These are phyloP conservation scores for Neurospora sp. DNA, from an alignment of 495 filamentous ascomycete genomes.

Conservation along the genomic window DNA sequence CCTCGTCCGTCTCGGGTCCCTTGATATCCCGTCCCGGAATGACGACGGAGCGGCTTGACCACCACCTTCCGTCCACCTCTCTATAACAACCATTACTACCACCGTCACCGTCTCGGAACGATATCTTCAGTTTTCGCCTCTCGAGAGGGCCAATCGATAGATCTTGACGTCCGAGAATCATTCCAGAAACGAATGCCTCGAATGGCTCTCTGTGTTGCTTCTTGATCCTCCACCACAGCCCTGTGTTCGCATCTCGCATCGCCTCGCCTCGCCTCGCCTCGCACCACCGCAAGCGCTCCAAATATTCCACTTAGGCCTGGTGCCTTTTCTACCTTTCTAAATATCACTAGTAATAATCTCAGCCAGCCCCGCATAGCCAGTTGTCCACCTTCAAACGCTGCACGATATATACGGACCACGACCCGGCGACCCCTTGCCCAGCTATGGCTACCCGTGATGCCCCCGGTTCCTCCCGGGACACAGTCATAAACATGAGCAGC, in stretches of 20 bases:
- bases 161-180: not conserved
- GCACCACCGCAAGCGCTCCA: not conserved
- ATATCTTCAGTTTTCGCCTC: not conserved
- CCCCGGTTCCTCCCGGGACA: not conserved
- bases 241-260: not conserved
- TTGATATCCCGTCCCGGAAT: not conserved
- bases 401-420: not conserved
- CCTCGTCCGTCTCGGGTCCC: not conserved
- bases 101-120: not conserved
- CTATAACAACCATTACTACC: not conserved
- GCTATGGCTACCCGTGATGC: slow-evolving; percentile 16
- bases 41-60: not conserved
- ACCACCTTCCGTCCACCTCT: not conserved
- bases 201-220: not conserved
- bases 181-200: not conserved
- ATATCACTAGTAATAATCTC: not conserved
- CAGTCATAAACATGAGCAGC: slow-evolving; percentile 6
- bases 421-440: not conserved
- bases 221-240: not conserved
- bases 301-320: not conserved
- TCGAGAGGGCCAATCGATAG: not conserved
- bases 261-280: not conserved
- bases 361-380: not conserved
- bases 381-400: not conserved
- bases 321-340: not conserved